A percentile compares a stretch with the other conserved stretches of the same genome.
phyloP scores from a whole-genome alignment of 148 eudicot genomes.

The Nepenthes gracilis region DNA sequence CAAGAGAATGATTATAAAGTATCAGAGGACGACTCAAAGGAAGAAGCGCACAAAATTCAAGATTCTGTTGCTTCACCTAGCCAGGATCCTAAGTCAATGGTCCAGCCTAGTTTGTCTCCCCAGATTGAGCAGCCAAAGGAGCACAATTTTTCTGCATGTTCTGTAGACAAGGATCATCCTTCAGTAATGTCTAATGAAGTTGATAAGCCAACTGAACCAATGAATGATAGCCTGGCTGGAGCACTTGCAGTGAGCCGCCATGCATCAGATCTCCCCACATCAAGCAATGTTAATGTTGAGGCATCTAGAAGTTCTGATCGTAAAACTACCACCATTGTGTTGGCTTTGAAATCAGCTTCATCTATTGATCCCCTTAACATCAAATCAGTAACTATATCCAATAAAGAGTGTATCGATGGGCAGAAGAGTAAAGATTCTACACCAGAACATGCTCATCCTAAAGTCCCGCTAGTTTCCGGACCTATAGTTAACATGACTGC shows the following conservation, averaged over 20 bases:
- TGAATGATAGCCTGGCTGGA: conserved; percentile 5
- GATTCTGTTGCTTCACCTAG: conserved; percentile 2
- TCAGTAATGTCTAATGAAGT: conserved; percentile 7
- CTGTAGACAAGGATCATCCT: conserved; percentile 7
- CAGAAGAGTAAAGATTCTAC: conserved; percentile 3
- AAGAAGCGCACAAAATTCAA: conserved; percentile 5
- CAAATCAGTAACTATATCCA: background rate
- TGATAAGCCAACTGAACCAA: conserved; percentile 7
- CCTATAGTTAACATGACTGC: conserved; percentile 1
- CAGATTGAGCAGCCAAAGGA: conserved; percentile 5
- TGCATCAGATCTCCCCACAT: conserved; percentile 20
- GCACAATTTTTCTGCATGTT: conserved; percentile 8
- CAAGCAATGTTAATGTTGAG: conserved; percentile 9
- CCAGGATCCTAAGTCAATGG: conserved; percentile 7
- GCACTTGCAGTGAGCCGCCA: conserved; percentile 1
- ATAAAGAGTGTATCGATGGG: conserved; percentile 4
- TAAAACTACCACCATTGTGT: conserved; percentile 21
- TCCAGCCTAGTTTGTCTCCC: conserved; percentile 4
- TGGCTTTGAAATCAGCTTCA: conserved; percentile 25
- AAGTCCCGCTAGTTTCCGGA: background rate
- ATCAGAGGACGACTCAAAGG: conserved; percentile 9
- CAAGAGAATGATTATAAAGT: conserved; percentile 18
- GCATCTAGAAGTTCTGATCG: conserved; percentile 11
- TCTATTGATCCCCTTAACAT: conserved; percentile 4
- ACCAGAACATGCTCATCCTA: background rate